Evolutionary conservation across 2,329 filamentous ascomycete species (phyloP), one percentile per base, ranked within the genome.

Genomic region (Clathrospora elynae): DNA sequence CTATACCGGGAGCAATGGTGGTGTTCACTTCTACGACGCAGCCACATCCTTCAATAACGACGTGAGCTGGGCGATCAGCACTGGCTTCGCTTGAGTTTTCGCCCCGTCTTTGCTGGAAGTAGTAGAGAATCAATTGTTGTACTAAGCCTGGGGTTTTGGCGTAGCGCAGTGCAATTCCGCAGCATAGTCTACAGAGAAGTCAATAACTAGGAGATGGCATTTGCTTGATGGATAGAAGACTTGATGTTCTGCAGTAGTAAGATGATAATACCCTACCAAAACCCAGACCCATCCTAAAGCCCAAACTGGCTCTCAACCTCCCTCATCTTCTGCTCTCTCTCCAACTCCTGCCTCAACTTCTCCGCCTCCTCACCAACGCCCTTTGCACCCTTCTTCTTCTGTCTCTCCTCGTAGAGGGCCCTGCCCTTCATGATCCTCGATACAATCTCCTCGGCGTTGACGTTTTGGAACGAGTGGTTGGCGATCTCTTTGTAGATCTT

Each of bases 371-470:
- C 93, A 0, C 83, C 81, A 33, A 85, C 79, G 1, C 86, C 85
- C 75, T 99, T 99, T 55, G 90, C 81, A 8, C 91, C 87, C 76
- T 99, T 99, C 57, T 86, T 84, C 37, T 88, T 79, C 75, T 99
- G 93, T 47, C 93, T 79, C 61, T 90, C 93, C 74, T 97, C 92
- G 70, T 96, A 99, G 65, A 89, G 80, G 46, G 86, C 86, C 22
- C 91, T 80, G 61, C 89, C 91, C 70, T 85, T 87, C 77, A 97
- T 78, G 66, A 99, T 99, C 20, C 93, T 79, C 56, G 87, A 82
- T 33, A 99, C 91, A 58, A 99, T 97, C 58, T 93, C 86, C 3
- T 85, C 90, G 1, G 92, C 90, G 70, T 97, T 96, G 52, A 97
- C 90, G 49, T 90, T 80, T 53, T 88, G 81, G 67, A 92, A 99